A percentile compares a stretch with the other conserved stretches of the same genome.
phyloP scores from a whole-genome alignment of 345 rosid species.

The Angophora floribunda region DNA sequence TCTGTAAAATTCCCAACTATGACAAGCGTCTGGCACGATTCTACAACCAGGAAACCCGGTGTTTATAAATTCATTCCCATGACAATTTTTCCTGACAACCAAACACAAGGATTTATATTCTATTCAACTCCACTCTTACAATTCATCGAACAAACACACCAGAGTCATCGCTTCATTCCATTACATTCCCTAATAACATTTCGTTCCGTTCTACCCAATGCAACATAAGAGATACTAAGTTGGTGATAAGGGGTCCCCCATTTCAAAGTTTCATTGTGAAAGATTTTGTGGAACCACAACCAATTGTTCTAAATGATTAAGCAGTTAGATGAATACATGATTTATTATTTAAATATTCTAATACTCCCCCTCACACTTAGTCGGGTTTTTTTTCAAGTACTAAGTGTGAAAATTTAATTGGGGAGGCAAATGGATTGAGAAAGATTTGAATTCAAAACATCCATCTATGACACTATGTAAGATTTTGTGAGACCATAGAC shows the following conservation, averaged over 20 bases:
- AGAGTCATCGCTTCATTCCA: not conserved
- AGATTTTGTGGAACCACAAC: too few species aligned
- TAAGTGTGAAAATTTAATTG: too few species aligned
- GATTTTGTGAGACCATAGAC: too few species aligned
- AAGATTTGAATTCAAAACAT: too few species aligned
- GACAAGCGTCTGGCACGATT: not conserved
- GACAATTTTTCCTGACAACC: not conserved
- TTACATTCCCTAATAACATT: not conserved
- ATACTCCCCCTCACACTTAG: too few species aligned
- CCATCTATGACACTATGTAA: too few species aligned
- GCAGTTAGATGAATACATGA: too few species aligned
- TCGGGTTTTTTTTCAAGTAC: too few species aligned
- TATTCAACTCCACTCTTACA: not conserved
- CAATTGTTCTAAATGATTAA: too few species aligned
- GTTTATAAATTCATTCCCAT: not conserved
- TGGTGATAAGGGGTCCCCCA: not conserved
- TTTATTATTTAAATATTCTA: too few species aligned
- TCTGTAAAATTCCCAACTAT: not conserved
- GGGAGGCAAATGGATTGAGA: too few species aligned
- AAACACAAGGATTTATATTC: not conserved
- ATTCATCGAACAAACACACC: not conserved
- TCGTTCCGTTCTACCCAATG: not conserved
- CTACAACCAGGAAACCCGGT: not conserved
- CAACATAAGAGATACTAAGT: not conserved
- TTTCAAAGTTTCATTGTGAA: not conserved